These are phyloP conservation scores for Acephala macrosclerotiorum DNA, from an alignment of 2,329 filamentous ascomycete genomes.

Conservation along the genomic window DNA sequence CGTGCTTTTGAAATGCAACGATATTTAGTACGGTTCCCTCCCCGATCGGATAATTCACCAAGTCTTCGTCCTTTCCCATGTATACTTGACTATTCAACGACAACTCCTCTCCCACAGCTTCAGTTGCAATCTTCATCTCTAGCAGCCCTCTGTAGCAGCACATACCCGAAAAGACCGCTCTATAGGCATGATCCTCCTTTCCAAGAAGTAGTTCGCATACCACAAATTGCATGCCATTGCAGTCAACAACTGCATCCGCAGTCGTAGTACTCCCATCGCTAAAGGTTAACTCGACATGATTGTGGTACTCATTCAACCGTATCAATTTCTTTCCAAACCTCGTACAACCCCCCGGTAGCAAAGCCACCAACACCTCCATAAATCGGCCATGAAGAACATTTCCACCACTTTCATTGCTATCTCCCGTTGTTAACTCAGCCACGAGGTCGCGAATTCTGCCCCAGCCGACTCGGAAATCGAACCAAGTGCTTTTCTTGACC, in stretches of 20 bases:
- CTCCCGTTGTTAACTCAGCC: conserved; percentile 12
- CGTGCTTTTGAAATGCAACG: conserved; percentile 11
- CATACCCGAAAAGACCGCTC: conserved; percentile 13
- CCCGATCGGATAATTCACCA: conserved; percentile 28
- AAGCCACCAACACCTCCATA: conserved; percentile 15
- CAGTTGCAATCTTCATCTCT: conserved; percentile 1
- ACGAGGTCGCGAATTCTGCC: conserved; percentile 24
- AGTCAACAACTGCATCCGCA: conserved; percentile 59
- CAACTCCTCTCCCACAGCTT: conserved; percentile 17
- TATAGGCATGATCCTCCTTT: background rate
- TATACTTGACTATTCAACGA: conserved; percentile 25
- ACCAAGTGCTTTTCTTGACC: conserved; percentile 19
- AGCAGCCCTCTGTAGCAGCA: conserved; percentile 19
- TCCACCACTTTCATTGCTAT: background rate
- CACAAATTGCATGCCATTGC: conserved; percentile 59
- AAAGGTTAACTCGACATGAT: conserved; percentile 42
- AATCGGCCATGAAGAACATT: conserved; percentile 19
- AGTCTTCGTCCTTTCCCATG: conserved; percentile 21
- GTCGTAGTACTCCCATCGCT: conserved; percentile 50
- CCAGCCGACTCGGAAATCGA: conserved; percentile 15
- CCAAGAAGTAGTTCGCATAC: conserved; percentile 13
- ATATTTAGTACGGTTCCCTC: conserved; percentile 24
- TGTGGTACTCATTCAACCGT: background rate
- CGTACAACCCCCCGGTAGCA: conserved; percentile 12
- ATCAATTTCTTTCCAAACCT: conserved; percentile 15